Conservation (phyloP, 1,284 basidiomycete species). For the Singerocomus inundabilis region DNA sequence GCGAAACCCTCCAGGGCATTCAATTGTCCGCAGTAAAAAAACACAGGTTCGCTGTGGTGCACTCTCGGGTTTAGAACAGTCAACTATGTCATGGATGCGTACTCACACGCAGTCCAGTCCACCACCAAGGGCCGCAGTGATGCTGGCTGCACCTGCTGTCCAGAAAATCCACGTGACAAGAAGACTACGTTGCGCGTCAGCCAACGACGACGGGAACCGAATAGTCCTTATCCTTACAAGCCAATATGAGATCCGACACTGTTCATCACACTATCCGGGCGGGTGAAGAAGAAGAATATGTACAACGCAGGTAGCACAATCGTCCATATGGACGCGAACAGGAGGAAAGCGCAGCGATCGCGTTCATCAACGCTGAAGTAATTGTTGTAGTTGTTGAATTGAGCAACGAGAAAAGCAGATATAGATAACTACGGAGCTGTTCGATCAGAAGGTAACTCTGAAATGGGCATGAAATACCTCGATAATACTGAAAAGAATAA, state of each 20-base stretch:
- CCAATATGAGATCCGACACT: constrained; percentile 62
- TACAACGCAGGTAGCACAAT: constrained; percentile 53
- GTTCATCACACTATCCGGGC: constrained; percentile 45
- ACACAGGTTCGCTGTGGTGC: constrained; percentile 38
- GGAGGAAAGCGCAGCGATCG: constrained; percentile 61
- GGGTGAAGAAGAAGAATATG: constrained; percentile 52
- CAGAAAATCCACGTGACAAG: constrained; percentile 70
- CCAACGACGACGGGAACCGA: constrained; percentile 1
- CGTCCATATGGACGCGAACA: constrained; percentile 73
- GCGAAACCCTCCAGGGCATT: constrained; percentile 61
- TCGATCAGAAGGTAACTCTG: not conserved
- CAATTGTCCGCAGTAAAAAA: constrained; percentile 65
- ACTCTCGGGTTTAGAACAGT: not conserved
- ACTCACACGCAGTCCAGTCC: constrained; percentile 65
- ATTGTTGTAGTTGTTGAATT: constrained; percentile 56
- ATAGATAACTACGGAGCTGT: constrained; percentile 50
- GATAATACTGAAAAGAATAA: constrained; percentile 31
- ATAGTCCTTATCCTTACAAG: constrained; percentile 46
- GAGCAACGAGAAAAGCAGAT: constrained; percentile 64
- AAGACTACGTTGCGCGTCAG: constrained; percentile 40
- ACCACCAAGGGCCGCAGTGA: constrained; percentile 64
- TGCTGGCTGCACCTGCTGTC: constrained; percentile 64
- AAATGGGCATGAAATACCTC: constrained; percentile 15
- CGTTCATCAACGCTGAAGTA: constrained; percentile 48
- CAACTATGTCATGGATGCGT: not conserved